These are phyloP conservation scores for Boletellus sp. DNA, from an alignment of 768 basidiomycete genomes.

Conservation along the genomic window DNA sequence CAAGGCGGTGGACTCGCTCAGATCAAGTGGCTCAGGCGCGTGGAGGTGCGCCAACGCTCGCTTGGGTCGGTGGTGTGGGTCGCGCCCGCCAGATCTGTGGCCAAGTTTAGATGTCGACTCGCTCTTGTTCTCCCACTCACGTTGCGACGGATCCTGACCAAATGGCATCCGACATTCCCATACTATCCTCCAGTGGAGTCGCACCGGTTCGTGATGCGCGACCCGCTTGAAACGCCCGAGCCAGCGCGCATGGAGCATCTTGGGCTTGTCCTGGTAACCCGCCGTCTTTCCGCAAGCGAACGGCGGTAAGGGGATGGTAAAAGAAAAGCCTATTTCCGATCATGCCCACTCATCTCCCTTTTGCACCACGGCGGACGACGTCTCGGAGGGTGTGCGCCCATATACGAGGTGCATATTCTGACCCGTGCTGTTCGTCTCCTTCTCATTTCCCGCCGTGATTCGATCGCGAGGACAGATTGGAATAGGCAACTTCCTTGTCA, in stretches of 20 bases:
- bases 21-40: background rate
- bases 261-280: too few species aligned
- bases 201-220: constrained; percentile 10
- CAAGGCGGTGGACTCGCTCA: background rate
- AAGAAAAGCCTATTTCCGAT: constrained; percentile 31
- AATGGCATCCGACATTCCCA: background rate
- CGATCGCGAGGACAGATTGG: constrained; percentile 11
- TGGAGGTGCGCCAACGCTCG: background rate
- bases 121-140: too few species aligned
- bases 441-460: constrained; percentile 10
- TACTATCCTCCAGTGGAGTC: background rate
- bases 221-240: too few species aligned
- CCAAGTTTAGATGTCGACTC: too few species aligned
- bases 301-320: constrained; percentile 1
- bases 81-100: too few species aligned
- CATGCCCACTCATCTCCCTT: constrained; percentile 19
- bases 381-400: constrained; percentile 53
- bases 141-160: too few species aligned
- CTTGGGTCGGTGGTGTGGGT: too few species aligned
- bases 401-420: constrained; percentile 20
- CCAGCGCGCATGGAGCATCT: too few species aligned
- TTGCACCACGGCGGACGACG: constrained; percentile 56
- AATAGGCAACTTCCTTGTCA: constrained; percentile 17
- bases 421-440: constrained; percentile 3
- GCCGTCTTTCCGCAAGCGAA: constrained; percentile 12